Base-by-base conservation (phyloP, 1,284 basidiomycete species). In the Papiliotrema fonsecae region DNA sequence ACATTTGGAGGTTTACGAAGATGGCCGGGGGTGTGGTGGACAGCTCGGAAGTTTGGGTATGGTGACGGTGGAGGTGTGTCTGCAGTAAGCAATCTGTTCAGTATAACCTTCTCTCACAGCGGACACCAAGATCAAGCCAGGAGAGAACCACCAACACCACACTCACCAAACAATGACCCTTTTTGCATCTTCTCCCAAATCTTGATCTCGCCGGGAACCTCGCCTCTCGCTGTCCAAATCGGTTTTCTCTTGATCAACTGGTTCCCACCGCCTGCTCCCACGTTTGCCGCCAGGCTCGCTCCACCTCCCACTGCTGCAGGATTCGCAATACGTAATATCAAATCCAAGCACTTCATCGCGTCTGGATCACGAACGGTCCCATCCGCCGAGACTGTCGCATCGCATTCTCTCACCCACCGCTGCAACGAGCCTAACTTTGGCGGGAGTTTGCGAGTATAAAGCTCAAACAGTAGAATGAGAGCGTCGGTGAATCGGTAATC, bases 341-440 rank as follows among this genome's bases (percentile, higher is more conserved):
- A 73, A 49, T 79, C 77, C 37, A 81, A 65, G 39, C 72, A 81
- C 69, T 56, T 73, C 64, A 76, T 64, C 27, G 69, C 70, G 44
- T 74, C 74, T 54, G 63, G 42, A 64, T 73, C 60, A 48, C 70
- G 50, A 49, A 62, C 50, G 50, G 57, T 42, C 16, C 65, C 62
- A 54, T 67, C 61, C 3, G 69, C 69, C 5, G 70, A 64, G 2
- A 72, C 73, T 6, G 74, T 75, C 0, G 79, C 79, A 63, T 81
- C 80, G 58, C 78, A 80, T 56, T 81, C 80, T 25, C 80, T 65
- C 10, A 80, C 79, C 79, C 80, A 81, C 21, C 79, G 72, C 57
- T 81, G 79, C 7, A 81, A 65, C 2, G 79, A 76, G 10, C 80
- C 80, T n/a, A 81, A 75, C 56, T 80, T 80, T 11, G 79, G 78